Base-by-base conservation (phyloP, 2,329 filamentous ascomycete genomes). In the Colletotrichum chrysophilum region DNA sequence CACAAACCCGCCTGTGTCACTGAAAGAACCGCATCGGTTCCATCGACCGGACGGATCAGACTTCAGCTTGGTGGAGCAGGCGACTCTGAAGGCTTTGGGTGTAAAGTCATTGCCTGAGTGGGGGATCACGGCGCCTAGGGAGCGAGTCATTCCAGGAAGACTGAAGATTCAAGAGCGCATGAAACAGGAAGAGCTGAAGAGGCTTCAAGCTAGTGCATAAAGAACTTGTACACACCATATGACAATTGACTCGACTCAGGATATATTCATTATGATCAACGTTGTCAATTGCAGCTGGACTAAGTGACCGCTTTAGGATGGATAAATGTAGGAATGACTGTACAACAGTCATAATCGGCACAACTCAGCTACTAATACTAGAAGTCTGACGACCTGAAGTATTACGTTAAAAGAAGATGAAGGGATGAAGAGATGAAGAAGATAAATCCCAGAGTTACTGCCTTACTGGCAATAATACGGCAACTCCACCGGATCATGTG, bases 61-160 rank as follows among this genome's bases (percentile, higher is more conserved):
- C 12, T 92, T 91, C 79, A 91, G 88, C 77, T 83, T 89, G 26
- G 90, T 92, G 7, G 91, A 92, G 84, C 83, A 81, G 78, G 88
- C 89, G 79, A 92, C 91, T 4, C 80, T 92, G 79, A 82, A 79
- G 55, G 87, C 86, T 14, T 80, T 92, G 34, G 87, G 87, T 1
- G 85, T 81, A 78, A 86, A 88, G 21, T 85, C 83, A 24, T 79
- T 92, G 65, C 81, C 82, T 16, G 89, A 85, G 1, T 93, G 91
- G 90, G 86, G 84, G 82, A 89, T 90, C 61, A 85, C 86, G 13
- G 85, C 78, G 10, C 83, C 87, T 32, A 85, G 90, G 75, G 89
- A 92, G 81, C 66, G 70, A 4, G 82, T 92, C 16, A 83, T 91
- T 3, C 91, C 83, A 34, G 79, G 76, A 61, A 79, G 81, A 62